phyloP scores from a whole-genome alignment of 1,139 yeast species.

The Suhomyces guaymorum region DNA sequence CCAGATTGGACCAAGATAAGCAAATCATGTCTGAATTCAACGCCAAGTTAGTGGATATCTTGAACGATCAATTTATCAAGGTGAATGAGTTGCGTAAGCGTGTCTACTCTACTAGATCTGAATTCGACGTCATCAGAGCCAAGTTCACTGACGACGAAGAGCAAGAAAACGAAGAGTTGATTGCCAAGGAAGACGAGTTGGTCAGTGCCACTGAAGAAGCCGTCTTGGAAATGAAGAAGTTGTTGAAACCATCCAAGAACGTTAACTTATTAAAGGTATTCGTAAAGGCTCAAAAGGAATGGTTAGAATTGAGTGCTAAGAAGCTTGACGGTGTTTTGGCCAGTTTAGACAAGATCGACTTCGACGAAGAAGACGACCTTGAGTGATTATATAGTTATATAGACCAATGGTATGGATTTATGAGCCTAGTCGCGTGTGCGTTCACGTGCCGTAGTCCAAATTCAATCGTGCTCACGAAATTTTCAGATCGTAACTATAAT shows the following conservation, averaged over 20 bases:
- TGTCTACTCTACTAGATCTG: conserved; percentile 68
- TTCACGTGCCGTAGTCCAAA: no score
- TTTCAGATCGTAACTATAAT: not conserved
- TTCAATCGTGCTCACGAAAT: no score
- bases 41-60: conserved; percentile 48
- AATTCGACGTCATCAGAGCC: conserved; percentile 66
- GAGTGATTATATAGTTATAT: conserved; percentile 4
- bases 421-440: no score
- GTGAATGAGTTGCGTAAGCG: conserved; percentile 62
- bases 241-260: conserved; percentile 66
- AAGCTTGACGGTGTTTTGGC: conserved; percentile 35
- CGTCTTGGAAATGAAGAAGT: conserved; percentile 71
- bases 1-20: conserved; percentile 66
- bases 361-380: conserved; percentile 30
- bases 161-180: conserved; percentile 53
- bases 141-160: conserved; percentile 35
- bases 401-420: not conserved
- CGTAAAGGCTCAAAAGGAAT: conserved; percentile 66
- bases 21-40: conserved; percentile 59
- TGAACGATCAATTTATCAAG: conserved; percentile 60
- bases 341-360: conserved; percentile 37
- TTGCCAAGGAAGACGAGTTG: conserved; percentile 71
- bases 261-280: conserved; percentile 62
- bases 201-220: conserved; percentile 76
- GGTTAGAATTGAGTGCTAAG: conserved; percentile 51